Evolutionary conservation across 2,329 filamentous ascomycete genomes (phyloP), one percentile per base, ranked within the genome.

Genomic region (Verticillium longisporum): DNA sequence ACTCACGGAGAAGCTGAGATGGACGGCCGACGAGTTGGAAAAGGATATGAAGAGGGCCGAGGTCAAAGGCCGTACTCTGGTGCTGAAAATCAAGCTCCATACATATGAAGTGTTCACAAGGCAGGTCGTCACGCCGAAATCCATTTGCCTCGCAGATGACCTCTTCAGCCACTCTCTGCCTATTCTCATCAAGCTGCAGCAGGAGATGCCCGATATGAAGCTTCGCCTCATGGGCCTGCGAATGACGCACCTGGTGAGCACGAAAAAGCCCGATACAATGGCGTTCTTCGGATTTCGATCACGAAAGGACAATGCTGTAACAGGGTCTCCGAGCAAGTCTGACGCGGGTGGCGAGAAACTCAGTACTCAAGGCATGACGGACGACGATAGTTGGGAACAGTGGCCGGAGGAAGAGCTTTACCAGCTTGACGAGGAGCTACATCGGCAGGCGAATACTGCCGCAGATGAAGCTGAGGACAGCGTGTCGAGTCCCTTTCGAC

Each of bases 71-170:
- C 85, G 92, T n/a, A 98, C 94, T 0, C 77, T 99, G 1, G 91
- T 92, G 26, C 78, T 99, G 38, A 99, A 99, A 73, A 83, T 97
- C 65, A 99, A 99, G 72, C 78, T 98, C 7, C 91, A 97, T 72
- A 97, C 92, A 0, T 99, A 94, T 68, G 93, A 98, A 73, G 90
- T 97, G 21, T 83, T 91, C 58, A 96, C 93, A 0, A 83, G 95
- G 36, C 95, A 99, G 71, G 83, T 85, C 6, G 85, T 90, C 3
- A 83, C 88, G 2, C 88, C 91, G 0, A 89, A 88, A 65, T 87
- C 92, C 0, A 81, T 97, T 1, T 83, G 77, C 57, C 78, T 83
- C 6, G 89, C 92, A 0, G 88, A 94, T 50, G 95, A 99, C 68
- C 76, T 99, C 4, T 98, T 94, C 75, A 87, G 84, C 59, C 90